Base-by-base conservation (phyloP, 1,284 basidiomycete species). In the Rhodotorula sp. region DNA sequence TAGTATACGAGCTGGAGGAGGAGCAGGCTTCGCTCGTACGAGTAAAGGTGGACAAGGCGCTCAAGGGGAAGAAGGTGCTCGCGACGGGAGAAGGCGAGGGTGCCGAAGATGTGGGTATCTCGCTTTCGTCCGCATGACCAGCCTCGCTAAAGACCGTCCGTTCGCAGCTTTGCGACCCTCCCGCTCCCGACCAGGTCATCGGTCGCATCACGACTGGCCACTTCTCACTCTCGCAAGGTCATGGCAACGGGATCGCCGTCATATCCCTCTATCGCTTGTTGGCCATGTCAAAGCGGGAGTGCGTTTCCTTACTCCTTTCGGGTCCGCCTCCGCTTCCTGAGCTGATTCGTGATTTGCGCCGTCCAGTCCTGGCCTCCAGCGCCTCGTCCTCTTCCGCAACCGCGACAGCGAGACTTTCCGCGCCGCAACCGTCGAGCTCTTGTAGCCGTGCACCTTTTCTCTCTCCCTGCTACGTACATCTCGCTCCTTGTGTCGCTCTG, bases 151-250 rank as follows among this genome's bases (percentile, higher is more conserved):
- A 56, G 13, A 9, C 1, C n/a, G 4, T n/a, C 17, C 8, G 4
- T 11, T 19, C 5, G 27, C 64, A 74, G 73, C 66, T 71, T n/a
- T 70, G 71, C 52, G 32, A 60, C 1, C 47, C n/a, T 0, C 74
- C 74, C 4, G 44, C 24, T 34, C 75, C 82, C 51, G 80, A 81
- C 1, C 76, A 81, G 1, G 83, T 90, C 29, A 86, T 94, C 59
- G 92, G 92, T 1, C 91, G 90, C 75, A 84, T 92, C 9, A 89
- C 90, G 0, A 88, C 89, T 0, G 92, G 92, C 1, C 88, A 88
- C 71, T 89, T 86, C 77, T 92, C 91, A 0, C 83, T 95, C 3
- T 85, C 87, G 0, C 84, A 87, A 29, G 91, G 92, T 0, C 81
- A 85, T 62, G 91, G 90, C 0, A 86, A 86, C 76, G 91, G 86